phyloP scores from a whole-genome alignment of 2,329 filamentous ascomycete genomes.

The Eutypella sp. region DNA sequence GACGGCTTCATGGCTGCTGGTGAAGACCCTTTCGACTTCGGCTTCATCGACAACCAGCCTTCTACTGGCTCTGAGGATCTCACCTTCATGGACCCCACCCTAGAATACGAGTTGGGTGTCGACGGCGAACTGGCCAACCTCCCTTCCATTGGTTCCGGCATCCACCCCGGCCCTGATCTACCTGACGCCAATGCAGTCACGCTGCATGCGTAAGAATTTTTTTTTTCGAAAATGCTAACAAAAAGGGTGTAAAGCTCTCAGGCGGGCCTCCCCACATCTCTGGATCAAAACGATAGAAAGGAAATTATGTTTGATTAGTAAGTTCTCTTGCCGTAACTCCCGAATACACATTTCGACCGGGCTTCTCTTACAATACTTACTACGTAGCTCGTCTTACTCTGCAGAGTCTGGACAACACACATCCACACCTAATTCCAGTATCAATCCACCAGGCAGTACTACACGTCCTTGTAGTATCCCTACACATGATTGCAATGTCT shows the following conservation, averaged over 20 bases:
- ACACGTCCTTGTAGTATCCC: background rate
- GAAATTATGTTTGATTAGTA: background rate
- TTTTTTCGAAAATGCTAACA: slow-evolving; percentile 28
- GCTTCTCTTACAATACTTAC: too few species aligned
- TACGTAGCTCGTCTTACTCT: too few species aligned
- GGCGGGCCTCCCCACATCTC: too few species aligned
- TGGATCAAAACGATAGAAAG: background rate
- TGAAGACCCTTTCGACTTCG: background rate
- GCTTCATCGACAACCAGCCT: background rate
- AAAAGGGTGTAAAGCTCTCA: slow-evolving; percentile 22
- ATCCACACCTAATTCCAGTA: background rate
- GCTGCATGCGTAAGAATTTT: slow-evolving; percentile 23
- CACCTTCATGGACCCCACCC: too few species aligned
- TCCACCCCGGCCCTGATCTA: background rate
- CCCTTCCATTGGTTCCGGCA: too few species aligned
- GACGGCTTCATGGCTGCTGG: slow-evolving; percentile 1
- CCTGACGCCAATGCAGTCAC: slow-evolving; percentile 8
- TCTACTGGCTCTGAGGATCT: background rate
- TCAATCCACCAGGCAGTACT: background rate
- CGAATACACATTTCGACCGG: too few species aligned
- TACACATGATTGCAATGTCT: background rate
- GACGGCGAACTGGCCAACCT: too few species aligned
- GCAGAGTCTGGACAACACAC: background rate
- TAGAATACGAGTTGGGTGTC: too few species aligned
- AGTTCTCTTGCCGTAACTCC: background rate